Conservation (phyloP, 148 eudicot genomes). For the Nepenthes mirabilis region DNA sequence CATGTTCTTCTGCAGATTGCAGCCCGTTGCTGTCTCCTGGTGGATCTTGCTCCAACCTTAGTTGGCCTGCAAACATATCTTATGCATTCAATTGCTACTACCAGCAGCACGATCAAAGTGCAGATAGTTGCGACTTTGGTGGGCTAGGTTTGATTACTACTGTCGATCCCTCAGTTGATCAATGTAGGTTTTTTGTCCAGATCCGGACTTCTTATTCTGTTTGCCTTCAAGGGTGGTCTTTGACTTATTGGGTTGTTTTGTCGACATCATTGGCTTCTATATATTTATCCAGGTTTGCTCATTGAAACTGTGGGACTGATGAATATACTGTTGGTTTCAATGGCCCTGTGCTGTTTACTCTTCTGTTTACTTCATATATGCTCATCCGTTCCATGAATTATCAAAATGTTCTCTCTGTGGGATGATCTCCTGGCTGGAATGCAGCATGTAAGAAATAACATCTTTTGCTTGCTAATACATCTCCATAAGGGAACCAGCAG, state of each 20-base stretch:
- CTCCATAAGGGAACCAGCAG: too few species aligned
- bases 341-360: too few species aligned
- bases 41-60: slow-evolving; percentile 70
- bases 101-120: slow-evolving; percentile 69
- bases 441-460: too few species aligned
- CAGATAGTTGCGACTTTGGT: slow-evolving; percentile 64
- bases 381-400: too few species aligned
- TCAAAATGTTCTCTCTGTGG: too few species aligned
- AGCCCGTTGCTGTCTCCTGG: slow-evolving; percentile 48
- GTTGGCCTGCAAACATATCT: slow-evolving; percentile 73
- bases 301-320: neutral
- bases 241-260: slow-evolving; percentile 17
- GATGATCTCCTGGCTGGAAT: too few species aligned
- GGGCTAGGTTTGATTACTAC: slow-evolving; percentile 85
- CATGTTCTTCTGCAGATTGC: slow-evolving; percentile 65
- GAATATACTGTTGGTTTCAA: neutral
- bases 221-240: slow-evolving; percentile 9
- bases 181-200: slow-evolving; percentile 60
- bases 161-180: slow-evolving; percentile 66
- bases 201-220: slow-evolving; percentile 31
- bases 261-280: slow-evolving; percentile 15
- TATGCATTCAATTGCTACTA: slow-evolving; percentile 85
- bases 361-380: too few species aligned
- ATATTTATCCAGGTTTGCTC: neutral
- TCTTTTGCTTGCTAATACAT: neutral